phyloP scores from a whole-genome alignment of 495 filamentous ascomycete species.

The Friedmanniomyces simplex region DNA sequence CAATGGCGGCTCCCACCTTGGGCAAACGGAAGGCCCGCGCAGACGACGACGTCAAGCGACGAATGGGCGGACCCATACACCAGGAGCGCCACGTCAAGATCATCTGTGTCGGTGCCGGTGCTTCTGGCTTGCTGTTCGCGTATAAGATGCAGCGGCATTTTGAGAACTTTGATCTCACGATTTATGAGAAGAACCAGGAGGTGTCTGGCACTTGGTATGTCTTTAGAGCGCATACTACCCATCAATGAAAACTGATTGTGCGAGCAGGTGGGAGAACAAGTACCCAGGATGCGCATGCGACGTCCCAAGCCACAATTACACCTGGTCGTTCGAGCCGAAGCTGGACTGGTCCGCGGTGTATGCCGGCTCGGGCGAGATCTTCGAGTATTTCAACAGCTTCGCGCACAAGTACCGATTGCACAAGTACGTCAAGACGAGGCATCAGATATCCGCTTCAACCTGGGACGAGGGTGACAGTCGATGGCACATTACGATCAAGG shows the following conservation, averaged over 20 bases:
- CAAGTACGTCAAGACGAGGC: conserved; percentile 26
- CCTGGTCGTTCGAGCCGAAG: conserved; percentile 30
- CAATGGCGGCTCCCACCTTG: background rate
- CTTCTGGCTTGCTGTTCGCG: conserved; percentile 26
- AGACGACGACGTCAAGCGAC: conserved; percentile 11
- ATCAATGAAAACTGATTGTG: no score
- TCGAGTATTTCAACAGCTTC: conserved; percentile 27
- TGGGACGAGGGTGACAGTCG: conserved; percentile 23
- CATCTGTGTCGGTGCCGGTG: conserved; percentile 23
- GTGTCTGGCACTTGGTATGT: conserved; percentile 25
- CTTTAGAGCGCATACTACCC: no score
- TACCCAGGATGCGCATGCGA: conserved; percentile 32
- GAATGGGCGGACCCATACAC: conserved; percentile 12
- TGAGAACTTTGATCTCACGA: conserved; percentile 22
- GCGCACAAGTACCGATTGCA: conserved; percentile 15
- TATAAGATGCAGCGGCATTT: conserved; percentile 30
- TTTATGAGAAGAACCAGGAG: conserved; percentile 30
- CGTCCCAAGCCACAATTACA: conserved; percentile 28
- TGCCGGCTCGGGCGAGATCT: conserved; percentile 28
- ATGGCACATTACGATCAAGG: conserved; percentile 3
- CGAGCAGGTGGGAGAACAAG: conserved; percentile 20
- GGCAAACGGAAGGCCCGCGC: conserved; percentile 11
- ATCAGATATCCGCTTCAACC: conserved; percentile 21
- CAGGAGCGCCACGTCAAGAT: conserved; percentile 14
- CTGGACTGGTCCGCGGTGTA: conserved; percentile 31